Evolutionary conservation across 768 basidiomycete species (phyloP), one percentile per base, ranked within the genome.

Genomic region (Tricholoma terreum): DNA sequence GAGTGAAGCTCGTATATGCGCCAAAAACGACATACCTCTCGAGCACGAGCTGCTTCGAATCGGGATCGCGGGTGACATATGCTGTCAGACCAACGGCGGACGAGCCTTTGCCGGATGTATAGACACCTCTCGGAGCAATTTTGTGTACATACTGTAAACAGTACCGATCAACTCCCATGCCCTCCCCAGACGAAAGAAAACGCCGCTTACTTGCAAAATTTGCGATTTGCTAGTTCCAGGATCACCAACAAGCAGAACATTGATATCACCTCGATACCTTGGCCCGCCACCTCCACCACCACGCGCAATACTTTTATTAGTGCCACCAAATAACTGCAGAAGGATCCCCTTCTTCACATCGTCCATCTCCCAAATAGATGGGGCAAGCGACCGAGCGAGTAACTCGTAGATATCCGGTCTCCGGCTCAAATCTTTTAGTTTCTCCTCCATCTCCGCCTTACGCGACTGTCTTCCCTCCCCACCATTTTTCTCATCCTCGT

Each of bases 321-420:
- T 98, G 0, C 97, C 97, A 3, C 97, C 97, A 72, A 99, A 98
- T 22, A 99, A 73, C 71, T 98, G 96, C 31, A 99, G 75, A 57
- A 99, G 69, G 53, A 98, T 97, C 0, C 97, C 97, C 77, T 98
- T 98, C 77, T 99, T 99, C 58, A 98, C 94, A 68, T 99, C 97
- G 22, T 98, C 95, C 91, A 98, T 89, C 70, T 93, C 91, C 87
- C 92, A 98, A 62, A 99, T 97, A 33, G 87, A 90, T 14, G 97
- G 97, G 1, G 95, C 96, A 55, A 99, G 81, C 2, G 89, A 92
- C 15, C 89, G 78, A 7, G 94, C 76, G 5, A 98, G 79, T 24
- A 91, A 75, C 1, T 93, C 92, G 69, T 98, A 98, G 27, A 98
- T 76, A 69, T 97, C 94, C 15, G 84, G 83, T 55, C 83, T 74